Conservation (phyloP, 176 grass and related monocot species). For the Carex parvula region DNA sequence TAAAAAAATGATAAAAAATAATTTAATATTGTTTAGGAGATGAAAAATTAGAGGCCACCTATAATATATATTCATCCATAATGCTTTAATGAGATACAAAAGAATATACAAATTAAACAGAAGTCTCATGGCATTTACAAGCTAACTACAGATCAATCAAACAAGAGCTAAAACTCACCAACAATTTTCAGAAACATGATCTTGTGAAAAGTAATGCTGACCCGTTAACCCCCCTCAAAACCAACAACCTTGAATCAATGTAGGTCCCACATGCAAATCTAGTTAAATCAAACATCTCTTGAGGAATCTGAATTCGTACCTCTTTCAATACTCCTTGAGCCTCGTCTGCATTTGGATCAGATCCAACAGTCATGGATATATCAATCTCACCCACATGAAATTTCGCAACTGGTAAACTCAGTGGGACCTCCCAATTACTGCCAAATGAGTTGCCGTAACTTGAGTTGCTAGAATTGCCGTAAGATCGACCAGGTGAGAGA, state of each 20-base stretch:
- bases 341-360: constrained; percentile 28
- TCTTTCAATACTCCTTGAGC: constrained; percentile 65
- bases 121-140: constrained; percentile 4
- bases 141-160: not conserved
- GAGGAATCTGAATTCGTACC: constrained; percentile 67
- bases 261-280: constrained; percentile 84
- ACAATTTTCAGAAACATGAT: constrained; percentile 30
- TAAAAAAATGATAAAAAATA: no score
- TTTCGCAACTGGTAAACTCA: constrained; percentile 53
- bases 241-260: constrained; percentile 78
- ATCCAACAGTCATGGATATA: constrained; percentile 54
- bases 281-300: constrained; percentile 82
- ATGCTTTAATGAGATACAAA: not conserved
- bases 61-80: no score
- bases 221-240: constrained; percentile 67
- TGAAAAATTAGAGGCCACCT: no score
- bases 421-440: constrained; percentile 50
- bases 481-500: constrained; percentile 58
- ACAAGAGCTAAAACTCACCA: not conserved
- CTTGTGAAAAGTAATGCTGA: constrained; percentile 76
- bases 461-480: constrained; percentile 45
- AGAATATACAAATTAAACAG: not conserved
- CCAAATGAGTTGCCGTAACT: constrained; percentile 42
- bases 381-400: constrained; percentile 41
- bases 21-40: no score